Base-by-base conservation (phyloP, 2,329 filamentous ascomycete species). In the Fusarium sp. region DNA sequence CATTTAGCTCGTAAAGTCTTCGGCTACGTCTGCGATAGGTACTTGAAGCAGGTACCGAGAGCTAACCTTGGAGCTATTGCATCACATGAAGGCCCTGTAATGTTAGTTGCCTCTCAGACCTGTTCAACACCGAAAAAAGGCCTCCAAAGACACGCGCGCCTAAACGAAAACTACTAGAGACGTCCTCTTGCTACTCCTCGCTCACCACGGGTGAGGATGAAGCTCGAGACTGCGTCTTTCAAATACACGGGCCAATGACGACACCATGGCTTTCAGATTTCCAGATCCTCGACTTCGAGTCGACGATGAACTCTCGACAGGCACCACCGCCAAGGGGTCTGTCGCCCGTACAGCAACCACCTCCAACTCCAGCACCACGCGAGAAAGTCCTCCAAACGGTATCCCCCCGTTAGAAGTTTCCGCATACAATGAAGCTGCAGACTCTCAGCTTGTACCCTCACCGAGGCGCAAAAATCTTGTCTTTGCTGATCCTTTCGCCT, bases 401-500 rank as follows among this genome's bases (percentile, higher is more conserved):
- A 54, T 63, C n/a, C 73, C 59, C 30, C 63, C 69, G 12, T 32
- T 72, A 26, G 77, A 79, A 22, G 45, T 73, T 13, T 62, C 72
- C 70, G 26, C 73, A 57, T 65, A 70, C 24, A 70, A 74, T 35
- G 74, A 75, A 39, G 56, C 57, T 28, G 47, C 45, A 10, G 76
- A 76, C 30, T 59, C 53, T 36, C 48, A 69, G 20, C 55, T 65
- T 53, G 42, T 67, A 4, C 66, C 72, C 14, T 60, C 70, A 7
- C 64, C 73, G 56, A 77, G 66, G 64, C 79, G 84, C 50, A 86
- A 86, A 66, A 83, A 84, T 71, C 82, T 90, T 36, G 87, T 89
- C n/a, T 85, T 90, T 70, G 87, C 89, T 6, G 89, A 91, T 74
- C 88, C 89, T 24, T 84, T 90, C 56, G 87, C 89, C 14, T 87